Base-by-base conservation (phyloP, 2,329 filamentous ascomycete species). In the Fusarium domesticum region DNA sequence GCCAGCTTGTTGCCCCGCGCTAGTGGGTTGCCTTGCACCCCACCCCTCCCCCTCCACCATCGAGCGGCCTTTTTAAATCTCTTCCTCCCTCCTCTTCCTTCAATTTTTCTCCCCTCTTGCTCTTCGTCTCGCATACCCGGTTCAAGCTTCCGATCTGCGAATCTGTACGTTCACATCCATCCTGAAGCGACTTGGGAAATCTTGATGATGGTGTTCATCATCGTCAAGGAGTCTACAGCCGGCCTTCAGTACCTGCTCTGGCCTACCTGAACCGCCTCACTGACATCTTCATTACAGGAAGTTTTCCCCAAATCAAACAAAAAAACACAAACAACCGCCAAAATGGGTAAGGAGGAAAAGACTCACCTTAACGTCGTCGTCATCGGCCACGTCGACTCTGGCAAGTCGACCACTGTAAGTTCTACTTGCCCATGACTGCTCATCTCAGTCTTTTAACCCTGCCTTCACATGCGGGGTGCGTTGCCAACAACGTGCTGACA, bases 361-460 rank as follows among this genome's bases (percentile, higher is more conserved):
- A 78, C 74, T 77, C 92, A 97, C 77, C 89, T 97, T 77, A 91
- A 91, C 87, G 87, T 96, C 76, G 90, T 96, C 78, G 90, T 96
- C 76, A 95, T 95, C 83, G 90, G 91, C 83, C 92, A 96, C 85
- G 91, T 96, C 89, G 90, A 96, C 80, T 95, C 90, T 76, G 92
- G 91, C 80, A 96, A 96, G 86, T 96, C 91, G 65, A 96, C 91
- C 75, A 96, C 91, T 75, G 88, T 89, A 84, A 87, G 84, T 70
- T 51, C 34, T 33, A 32, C 39, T 49, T 39, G 25, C 32, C 63
- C 57, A 16, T 16, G 19, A 19, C 35, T 40, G 34, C 39, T 45
- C 25, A 39, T 33, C 18, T 18, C 18, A 35, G 31, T 32, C 37
- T 38, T 31, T 28, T 31, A 43, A 43, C 43, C 51, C 53, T 41